These are phyloP conservation scores for Carex cristatella DNA, from an alignment of 176 grass and related monocot species.

Conservation along the genomic window DNA sequence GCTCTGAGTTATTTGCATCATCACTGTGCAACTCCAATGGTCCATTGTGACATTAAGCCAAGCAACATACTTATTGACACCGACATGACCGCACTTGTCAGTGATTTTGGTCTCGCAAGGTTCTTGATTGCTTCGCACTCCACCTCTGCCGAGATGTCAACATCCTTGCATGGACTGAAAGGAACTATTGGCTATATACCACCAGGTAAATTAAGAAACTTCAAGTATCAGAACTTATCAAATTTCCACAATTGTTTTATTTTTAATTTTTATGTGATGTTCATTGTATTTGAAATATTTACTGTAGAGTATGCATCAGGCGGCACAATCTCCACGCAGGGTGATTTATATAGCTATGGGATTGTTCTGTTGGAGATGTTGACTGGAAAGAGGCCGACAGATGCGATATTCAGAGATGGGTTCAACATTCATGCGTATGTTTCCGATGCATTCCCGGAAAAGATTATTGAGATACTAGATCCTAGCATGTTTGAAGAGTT, in stretches of 20 bases:
- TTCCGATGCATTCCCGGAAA: constrained; percentile 1
- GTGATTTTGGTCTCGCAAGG: constrained; percentile 34
- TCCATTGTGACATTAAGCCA: constrained; percentile 42
- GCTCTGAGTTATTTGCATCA: constrained; percentile 37
- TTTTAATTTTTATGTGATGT: neutral
- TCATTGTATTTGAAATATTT: neutral
- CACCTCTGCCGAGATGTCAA: neutral
- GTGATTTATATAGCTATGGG: constrained; percentile 48
- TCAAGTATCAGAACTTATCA: neutral
- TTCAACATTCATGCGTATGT: constrained; percentile 22
- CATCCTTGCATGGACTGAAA: neutral
- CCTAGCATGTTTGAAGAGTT: neutral
- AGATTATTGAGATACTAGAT: constrained; percentile 17
- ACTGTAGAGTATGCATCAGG: constrained; percentile 32
- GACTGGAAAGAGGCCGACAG: constrained; percentile 30
- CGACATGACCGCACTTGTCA: constrained; percentile 24
- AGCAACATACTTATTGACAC: constrained; percentile 36
- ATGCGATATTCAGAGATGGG: constrained; percentile 29
- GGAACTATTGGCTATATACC: constrained; percentile 1
- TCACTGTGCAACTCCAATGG: constrained; percentile 12
- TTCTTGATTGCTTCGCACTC: neutral
- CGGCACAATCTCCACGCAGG: neutral
- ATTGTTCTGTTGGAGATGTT: constrained; percentile 43
- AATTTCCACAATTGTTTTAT: neutral
- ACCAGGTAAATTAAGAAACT: neutral